These are phyloP conservation scores for Strobilomyces dryophilus DNA, from an alignment of 768 basidiomycete species.

Conservation along the genomic window DNA sequence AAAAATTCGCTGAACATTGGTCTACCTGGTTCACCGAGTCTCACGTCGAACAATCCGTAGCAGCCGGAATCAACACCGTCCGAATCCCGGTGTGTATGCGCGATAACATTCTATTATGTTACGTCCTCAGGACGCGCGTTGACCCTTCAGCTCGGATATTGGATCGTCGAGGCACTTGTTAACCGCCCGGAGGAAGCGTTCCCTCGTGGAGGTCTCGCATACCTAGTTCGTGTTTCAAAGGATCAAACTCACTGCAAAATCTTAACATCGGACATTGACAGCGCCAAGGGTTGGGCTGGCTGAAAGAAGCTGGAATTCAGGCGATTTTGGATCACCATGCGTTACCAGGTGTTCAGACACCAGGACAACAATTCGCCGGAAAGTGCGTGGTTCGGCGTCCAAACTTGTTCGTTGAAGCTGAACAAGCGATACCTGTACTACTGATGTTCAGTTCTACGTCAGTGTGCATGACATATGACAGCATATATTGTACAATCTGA, in stretches of 20 bases:
- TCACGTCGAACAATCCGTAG: slow-evolving; percentile 52
- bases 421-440: slow-evolving; percentile 50
- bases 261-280: slow-evolving; percentile 21
- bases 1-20: slow-evolving; percentile 63
- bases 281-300: slow-evolving; percentile 59
- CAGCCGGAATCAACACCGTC: slow-evolving; percentile 66
- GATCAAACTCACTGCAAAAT: not conserved
- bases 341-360: slow-evolving; percentile 62
- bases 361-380: slow-evolving; percentile 66
- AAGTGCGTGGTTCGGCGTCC: slow-evolving; percentile 34
- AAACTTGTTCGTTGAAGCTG: not conserved
- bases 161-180: slow-evolving; percentile 75
- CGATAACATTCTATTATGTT: not conserved
- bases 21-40: slow-evolving; percentile 65
- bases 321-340: slow-evolving; percentile 71
- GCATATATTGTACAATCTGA: not conserved
- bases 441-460: slow-evolving; percentile 71
- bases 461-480: slow-evolving; percentile 12
- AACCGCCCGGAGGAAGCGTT: slow-evolving; percentile 56
- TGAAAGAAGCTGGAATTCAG: slow-evolving; percentile 58
- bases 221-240: slow-evolving; percentile 44
- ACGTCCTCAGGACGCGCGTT: not conserved
- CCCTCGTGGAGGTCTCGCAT: slow-evolving; percentile 63
- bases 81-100: slow-evolving; percentile 60
- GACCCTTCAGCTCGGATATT: slow-evolving; percentile 63